Evolutionary conservation across 176 grass and related monocot species (phyloP), one percentile per base, ranked within the genome.

Genomic region (Poa annua): DNA sequence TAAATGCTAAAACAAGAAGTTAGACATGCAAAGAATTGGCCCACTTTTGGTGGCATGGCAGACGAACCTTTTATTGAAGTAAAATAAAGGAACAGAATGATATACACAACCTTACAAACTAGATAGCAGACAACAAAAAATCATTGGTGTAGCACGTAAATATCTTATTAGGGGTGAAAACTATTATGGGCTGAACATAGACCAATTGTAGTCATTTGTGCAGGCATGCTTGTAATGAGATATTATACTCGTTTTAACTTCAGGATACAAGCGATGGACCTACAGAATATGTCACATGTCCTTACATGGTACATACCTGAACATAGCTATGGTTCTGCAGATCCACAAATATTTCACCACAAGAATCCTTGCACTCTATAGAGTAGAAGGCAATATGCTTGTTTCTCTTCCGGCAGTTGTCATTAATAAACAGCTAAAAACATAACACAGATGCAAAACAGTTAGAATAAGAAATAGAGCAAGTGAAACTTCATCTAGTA

Each of bases 341-440:
- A 80, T 99, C 93, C 77, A 90, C 84, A 92, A 99, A 99, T 80
- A 99, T 99, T 89, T 99, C 97, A 81, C 91, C 97, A 81, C 97
- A 99, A 44, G 93, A 90, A 87, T 89, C 93, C 72, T 89, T 93
- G 69, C 97, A 99, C 56, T 96, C 93, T 38, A 94, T 87, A 49
- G 84, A 11, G 53, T 99, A 96, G 88, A 99, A 96, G 70, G 91
- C 97, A 90, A 96, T 88, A 64, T 55, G 91, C 71, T 92, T 99
- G 76, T 79, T 81, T 81, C 91, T 92, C 75, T 94, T 96, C 54
- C 93, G 92, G 81, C 97, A 99, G 69, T 66, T 89, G 16, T 89
- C 86, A 33, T 99, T 96, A 50, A 99, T 86, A 22, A 76, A 86
- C 83, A 91, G 72, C 97, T 99, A 80, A 61, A 80, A 79, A 34